Conservation (phyloP, 148 eudicot species). For the Simmondsia chinensis region DNA sequence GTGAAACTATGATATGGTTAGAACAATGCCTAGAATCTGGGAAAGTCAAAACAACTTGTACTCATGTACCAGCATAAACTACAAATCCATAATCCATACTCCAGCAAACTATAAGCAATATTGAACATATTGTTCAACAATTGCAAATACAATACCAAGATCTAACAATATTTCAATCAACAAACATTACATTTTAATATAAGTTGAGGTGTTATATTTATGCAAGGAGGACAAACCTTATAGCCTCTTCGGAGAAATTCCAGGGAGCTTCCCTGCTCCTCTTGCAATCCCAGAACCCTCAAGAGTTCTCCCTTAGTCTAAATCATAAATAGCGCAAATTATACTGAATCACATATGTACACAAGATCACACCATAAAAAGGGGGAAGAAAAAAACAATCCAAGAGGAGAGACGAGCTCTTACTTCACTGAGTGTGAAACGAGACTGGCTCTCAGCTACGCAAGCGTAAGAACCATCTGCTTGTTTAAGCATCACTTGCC, state of each 20-base stretch:
- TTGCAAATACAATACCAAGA: background rate
- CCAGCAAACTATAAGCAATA: no score
- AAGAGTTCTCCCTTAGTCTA: slow-evolving; percentile 97
- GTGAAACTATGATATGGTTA: no score
- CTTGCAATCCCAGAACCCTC: slow-evolving; percentile 93
- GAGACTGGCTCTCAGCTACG: slow-evolving; percentile 86
- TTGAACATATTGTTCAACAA: no score
- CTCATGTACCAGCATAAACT: no score
- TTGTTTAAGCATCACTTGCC: slow-evolving; percentile 99
- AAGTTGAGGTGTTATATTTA: background rate
- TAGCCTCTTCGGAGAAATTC: slow-evolving; percentile 93
- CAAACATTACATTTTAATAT: background rate
- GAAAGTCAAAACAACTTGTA: no score
- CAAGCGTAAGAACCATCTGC: slow-evolving; percentile 87
- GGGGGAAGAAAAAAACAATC: background rate
- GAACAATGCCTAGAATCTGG: no score
- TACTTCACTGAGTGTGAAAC: slow-evolving; percentile 92
- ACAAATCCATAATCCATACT: no score
- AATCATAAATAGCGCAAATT: slow-evolving; percentile 3
- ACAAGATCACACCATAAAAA: no score
- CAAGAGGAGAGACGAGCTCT: slow-evolving; percentile 8
- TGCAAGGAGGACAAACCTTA: slow-evolving; percentile 39
- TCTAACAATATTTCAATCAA: background rate
- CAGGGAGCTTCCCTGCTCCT: slow-evolving; percentile 89
- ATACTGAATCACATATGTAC: no score